Evolutionary conservation across 2,329 filamentous ascomycete species (phyloP).

Genomic region (Sclerotinia sclerotiorum): DNA sequence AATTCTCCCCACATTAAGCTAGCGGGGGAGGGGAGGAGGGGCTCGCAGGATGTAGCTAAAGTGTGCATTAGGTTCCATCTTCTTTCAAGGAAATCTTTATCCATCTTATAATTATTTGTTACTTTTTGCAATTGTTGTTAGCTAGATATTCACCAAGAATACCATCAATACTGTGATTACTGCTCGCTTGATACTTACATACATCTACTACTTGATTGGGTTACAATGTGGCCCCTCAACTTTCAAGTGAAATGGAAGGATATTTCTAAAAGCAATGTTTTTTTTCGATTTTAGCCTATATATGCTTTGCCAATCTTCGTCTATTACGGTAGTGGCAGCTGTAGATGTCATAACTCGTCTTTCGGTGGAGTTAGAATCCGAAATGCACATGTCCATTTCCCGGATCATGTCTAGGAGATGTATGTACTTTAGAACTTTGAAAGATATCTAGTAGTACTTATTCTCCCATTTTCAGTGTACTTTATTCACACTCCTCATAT

Average conservation of each 20-base stretch:
- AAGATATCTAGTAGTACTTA: background rate
- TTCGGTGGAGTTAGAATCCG: constrained; percentile 11
- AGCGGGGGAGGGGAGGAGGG: background rate
- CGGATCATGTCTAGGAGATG: background rate
- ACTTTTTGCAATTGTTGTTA: too few relatives aligned
- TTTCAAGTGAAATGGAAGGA: background rate
- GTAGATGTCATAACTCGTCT: constrained; percentile 1
- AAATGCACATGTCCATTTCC: background rate
- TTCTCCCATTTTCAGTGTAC: background rate
- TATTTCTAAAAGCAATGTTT: background rate
- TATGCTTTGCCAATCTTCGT: background rate
- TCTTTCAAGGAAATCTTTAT: background rate
- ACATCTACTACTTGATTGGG: background rate
- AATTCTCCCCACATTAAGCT: background rate
- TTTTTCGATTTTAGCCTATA: constrained; percentile 8
- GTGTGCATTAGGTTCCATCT: constrained; percentile 1
- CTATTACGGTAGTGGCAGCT: background rate
- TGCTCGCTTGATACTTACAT: background rate
- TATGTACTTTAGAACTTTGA: background rate
- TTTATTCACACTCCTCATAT: background rate
- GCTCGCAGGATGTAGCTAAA: background rate
- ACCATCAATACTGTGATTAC: background rate
- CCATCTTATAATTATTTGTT: background rate
- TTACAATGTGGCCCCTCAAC: background rate
- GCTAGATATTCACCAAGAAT: background rate